Base-by-base conservation (phyloP, 768 basidiomycete species). In the Boletus rex-veris region DNA sequence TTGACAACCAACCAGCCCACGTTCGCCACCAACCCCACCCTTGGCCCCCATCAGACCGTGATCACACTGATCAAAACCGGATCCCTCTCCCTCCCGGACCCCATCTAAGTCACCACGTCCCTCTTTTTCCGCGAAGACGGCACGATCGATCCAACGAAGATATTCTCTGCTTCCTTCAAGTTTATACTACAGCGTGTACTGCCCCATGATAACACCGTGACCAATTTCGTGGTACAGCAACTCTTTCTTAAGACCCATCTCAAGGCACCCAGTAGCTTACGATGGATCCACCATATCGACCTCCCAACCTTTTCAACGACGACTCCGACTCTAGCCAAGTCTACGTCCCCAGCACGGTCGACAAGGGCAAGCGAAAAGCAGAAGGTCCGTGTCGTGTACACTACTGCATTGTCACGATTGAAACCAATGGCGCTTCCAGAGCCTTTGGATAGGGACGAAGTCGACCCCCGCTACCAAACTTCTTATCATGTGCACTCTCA, bases 101-200 rank as follows among this genome's bases (percentile, higher is more conserved):
- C 55, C 47, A 16, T 65, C 28, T 60, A 48, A n/a, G 24, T 70
- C 19, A 38, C 55, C 21, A 51, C 59, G 16, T 65, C 68, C 7
- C 33, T 57, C 44, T 70, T 71, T 45, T 69, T 63, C 40, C 57
- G 66, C 48, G 68, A 70, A 43, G 68, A 70, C 26, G 70, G 70
- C 30, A 54, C 60, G 38, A 30, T 71, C 36, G 65, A 71, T 38
- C 4, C 19, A 0, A 38, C 35, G 0, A 21, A 21, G 21, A 21
- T 21, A 2, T 21, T 21, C 21, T 21, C 21, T 21, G 21, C 21
- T 21, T 21, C 21, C 21, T 19, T 21, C 21, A 21, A 21, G 21
- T 21, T 3, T 21, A 3, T 3, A 21, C 21, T 21, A 21, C 21
- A 21, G 21, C 3, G 21, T 21, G 21, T 21, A 21, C 21, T 21